phyloP scores from a whole-genome alignment of 1,284 basidiomycete genomes.

The Mycosarcoma mackinlayi region DNA sequence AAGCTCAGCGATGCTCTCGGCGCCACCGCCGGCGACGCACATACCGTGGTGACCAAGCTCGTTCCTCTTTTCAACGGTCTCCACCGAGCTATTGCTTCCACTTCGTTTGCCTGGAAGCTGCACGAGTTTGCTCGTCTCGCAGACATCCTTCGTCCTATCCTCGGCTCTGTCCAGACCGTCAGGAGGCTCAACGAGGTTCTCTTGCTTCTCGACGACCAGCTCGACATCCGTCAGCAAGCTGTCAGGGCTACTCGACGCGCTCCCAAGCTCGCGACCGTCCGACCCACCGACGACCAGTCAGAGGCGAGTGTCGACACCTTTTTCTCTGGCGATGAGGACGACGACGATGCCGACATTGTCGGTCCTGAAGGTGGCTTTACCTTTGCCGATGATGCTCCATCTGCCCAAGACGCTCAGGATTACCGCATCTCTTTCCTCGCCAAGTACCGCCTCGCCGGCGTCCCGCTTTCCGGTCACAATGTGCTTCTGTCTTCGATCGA shows the following conservation, averaged over 20 bases:
- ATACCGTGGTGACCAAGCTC: slow-evolving; percentile 77
- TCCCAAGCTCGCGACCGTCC: slow-evolving; percentile 51
- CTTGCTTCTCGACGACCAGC: slow-evolving; percentile 60
- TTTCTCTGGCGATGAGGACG: slow-evolving; percentile 65
- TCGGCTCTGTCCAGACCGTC: slow-evolving; percentile 74
- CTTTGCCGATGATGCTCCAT: slow-evolving; percentile 22
- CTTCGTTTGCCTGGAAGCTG: slow-evolving; percentile 79
- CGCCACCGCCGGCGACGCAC: slow-evolving; percentile 72
- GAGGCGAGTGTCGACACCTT: slow-evolving; percentile 69
- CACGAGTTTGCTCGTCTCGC: slow-evolving; percentile 77
- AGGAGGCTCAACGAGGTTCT: slow-evolving; percentile 71
- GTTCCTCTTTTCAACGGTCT: slow-evolving; percentile 86
- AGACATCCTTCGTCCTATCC: slow-evolving; percentile 74
- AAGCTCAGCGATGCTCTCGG: slow-evolving; percentile 33
- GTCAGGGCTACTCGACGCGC: slow-evolving; percentile 49
- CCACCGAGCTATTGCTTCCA: slow-evolving; percentile 83
- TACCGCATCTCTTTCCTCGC: slow-evolving; percentile 74
- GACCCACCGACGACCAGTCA: slow-evolving; percentile 49
- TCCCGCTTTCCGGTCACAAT: slow-evolving; percentile 87
- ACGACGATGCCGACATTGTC: slow-evolving; percentile 44
- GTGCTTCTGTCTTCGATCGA: slow-evolving; percentile 86
- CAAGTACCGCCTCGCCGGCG: slow-evolving; percentile 79
- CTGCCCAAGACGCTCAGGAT: slow-evolving; percentile 39
- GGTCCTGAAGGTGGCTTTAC: slow-evolving; percentile 53
- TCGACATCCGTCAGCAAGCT: slow-evolving; percentile 70